Evolutionary conservation across 1,139 yeast species (phyloP), one percentile per base, ranked within the genome.

Genomic region (Candida gigantensis): DNA sequence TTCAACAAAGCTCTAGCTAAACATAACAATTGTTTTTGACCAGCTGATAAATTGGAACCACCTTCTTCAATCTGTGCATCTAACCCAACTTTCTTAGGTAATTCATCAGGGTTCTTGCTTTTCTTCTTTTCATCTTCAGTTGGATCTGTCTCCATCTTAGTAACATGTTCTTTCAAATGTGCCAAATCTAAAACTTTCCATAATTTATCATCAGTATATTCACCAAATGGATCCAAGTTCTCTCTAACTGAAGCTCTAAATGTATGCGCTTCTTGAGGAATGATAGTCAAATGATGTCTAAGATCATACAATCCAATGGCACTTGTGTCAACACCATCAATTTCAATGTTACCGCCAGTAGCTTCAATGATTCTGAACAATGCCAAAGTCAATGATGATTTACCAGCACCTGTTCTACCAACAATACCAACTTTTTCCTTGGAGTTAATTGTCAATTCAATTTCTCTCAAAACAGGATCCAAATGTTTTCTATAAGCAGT

Each of bases 1-100:
- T 52, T 60, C 45, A 85, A 65, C 34, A 86, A 64, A 0, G 90
- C 94, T 40, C 95, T 70, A 0, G 90, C 87, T 19, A 86, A 62
- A 49, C 92, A 84, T 57, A 86, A 64, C 36, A 86, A 63, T 58
- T 86, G 95, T 33, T 85, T 69, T 54, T 86, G 94, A 2, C 95
- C 95, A 32, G 79, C 79, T 0, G 92, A 83, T 38, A 86, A 64
- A 52, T 85, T 86, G 17, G 81, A 65, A 0, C 95, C 95, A 32
- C 87, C 83, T 53, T 84, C 94, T 24, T 70, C 63, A 5, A 85
- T 68, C 32, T 61, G 57, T 13, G 77, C 68, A 7, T 68, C 68
- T 20, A 79, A 57, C 29, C 64, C 62, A 7, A 28, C 24, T 12
- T 54, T 51, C 3, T 53, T 55, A 6, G 46, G 53, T 4, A 58